Base-by-base conservation (phyloP, 2,329 filamentous ascomycete species). In the Zasmidium cellare region DNA sequence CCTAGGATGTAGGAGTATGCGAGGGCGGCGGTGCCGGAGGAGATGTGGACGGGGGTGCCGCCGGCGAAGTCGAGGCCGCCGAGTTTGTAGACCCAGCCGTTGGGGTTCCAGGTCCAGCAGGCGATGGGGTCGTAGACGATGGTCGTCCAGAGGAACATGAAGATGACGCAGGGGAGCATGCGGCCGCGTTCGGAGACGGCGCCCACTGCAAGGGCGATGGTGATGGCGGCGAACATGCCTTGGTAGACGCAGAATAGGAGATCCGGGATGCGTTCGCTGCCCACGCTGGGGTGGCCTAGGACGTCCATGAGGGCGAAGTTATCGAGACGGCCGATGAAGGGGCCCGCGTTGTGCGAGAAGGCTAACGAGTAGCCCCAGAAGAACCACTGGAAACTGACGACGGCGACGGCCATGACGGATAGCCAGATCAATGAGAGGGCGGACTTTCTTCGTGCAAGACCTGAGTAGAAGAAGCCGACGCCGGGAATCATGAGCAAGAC, bases 401-500 rank as follows among this genome's bases (percentile, higher is more conserved):
- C 85, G 11, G 85, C 89, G 3, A 88, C 84, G 16, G 90, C 87
- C 79, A 96, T 88, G 78, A 96, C 84, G 14, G 90, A 90, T 3
- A 96, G 82, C 83, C 90, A 92, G 74, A 96, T 88, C 61, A 96
- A 82, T 18, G 91, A 90, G 55, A 96, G 81, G 3, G 92, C 92
- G 0, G 91, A 96, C 79, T 96, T 96, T 74, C 92, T 86, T 56
- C 91, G 87, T 16, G 92, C 91, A 16, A 96, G 87, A 63, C 91
- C 92, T 46, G 90, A 93, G 80, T 96, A 96, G 83, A 96, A 96
- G 82, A 96, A 94, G 53, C 84, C 92, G 70, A 96, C 91, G 57
- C 92, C 92, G 38, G 92, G 92, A 74, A 96, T 91, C 91, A 96
- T 96, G 72, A 96, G 86, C 67, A 96, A 80, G 57, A 96, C 91